Base-by-base conservation (phyloP, 345 rosid genomes). In the Eucalyptus pumila region DNA sequence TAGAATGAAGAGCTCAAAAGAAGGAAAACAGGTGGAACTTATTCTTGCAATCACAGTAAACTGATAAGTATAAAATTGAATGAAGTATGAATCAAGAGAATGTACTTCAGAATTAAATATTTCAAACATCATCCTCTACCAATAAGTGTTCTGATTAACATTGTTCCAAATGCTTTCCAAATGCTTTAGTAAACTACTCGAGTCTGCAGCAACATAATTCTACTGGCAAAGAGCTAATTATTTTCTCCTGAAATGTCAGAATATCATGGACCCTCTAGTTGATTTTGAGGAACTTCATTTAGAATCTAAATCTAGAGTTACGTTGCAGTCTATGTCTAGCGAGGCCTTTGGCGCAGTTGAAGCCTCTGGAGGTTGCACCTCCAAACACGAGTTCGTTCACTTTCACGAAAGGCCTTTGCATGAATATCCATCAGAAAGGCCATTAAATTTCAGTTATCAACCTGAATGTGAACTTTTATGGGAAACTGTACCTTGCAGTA, bases 401-500 rank as follows among this genome's bases (percentile, higher is more conserved):
- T 40, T 21, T 17, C 87, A 86, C 8, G 4, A n/a, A 19, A 32
- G 16, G 44, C 62, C 56, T 52, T 72, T 51, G 65, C 34, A 86
- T 34, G 27, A 52, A 10, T 21, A 32, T 26, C 62, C 65, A 86
- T 51, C 11, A 37, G 65, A 49, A 86, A 86, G n/a, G 12, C 40
- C 56, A 86, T 13, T 37, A 52, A 13, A 30, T 50, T 24, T 47
- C 51, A 30, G 50, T 19, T 19, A 83, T 37, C 80, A 88, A 81
- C 37, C 44, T 65, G 10, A 83, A 6, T 50, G 40, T 13, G 17
- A 34, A 42, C 44, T 88, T 88, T 81, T 67, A 56, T 13, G 65
- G 34, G 26, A 72, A n/a, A 47, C 85, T 17, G 51, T 88, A 96
- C 99, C 99, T 96, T 97, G 97, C 99, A 97, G 91, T 89, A 92